These are phyloP conservation scores for Agrocybe chaxingu DNA, from an alignment of 768 basidiomycete genomes.

Conservation along the genomic window DNA sequence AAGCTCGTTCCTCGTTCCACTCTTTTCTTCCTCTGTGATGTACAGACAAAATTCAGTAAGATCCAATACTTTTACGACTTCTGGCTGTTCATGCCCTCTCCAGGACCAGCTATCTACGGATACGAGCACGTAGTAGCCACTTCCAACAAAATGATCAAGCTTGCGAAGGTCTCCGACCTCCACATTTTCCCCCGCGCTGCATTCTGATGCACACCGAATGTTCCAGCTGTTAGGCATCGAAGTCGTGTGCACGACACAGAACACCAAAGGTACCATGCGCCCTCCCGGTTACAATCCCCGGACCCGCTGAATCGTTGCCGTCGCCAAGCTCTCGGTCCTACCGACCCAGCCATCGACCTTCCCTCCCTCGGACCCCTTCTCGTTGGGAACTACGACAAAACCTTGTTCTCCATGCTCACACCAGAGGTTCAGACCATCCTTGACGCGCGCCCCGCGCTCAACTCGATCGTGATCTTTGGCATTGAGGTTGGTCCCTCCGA, in stretches of 20 bases:
- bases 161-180: constrained; percentile 54
- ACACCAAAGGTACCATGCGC: constrained; percentile 56
- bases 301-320: constrained; percentile 3
- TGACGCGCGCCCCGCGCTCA: constrained; percentile 39
- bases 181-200: neutral
- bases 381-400: constrained; percentile 69
- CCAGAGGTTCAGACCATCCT: constrained; percentile 60
- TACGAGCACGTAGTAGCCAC: constrained; percentile 71
- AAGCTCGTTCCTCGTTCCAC: constrained; percentile 34
- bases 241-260: constrained; percentile 84
- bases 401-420: constrained; percentile 83
- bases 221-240: constrained; percentile 59
- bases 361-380: constrained; percentile 52
- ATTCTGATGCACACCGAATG: neutral
- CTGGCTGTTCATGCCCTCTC: neutral
- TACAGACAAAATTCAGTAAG: constrained; percentile 73
- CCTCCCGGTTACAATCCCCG: neutral
- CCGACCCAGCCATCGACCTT: constrained; percentile 58
- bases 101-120: constrained; percentile 53
- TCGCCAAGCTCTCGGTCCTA: constrained; percentile 60
- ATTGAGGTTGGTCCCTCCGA: constrained; percentile 63
- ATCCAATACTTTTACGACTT: neutral
- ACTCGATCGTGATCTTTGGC: constrained; percentile 75
- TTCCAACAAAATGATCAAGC: constrained; percentile 71
- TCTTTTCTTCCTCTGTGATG: constrained; percentile 80